These are phyloP conservation scores for Thinopyrum elongatum DNA, from an alignment of 176 grass and related monocot genomes.

Conservation along the genomic window DNA sequence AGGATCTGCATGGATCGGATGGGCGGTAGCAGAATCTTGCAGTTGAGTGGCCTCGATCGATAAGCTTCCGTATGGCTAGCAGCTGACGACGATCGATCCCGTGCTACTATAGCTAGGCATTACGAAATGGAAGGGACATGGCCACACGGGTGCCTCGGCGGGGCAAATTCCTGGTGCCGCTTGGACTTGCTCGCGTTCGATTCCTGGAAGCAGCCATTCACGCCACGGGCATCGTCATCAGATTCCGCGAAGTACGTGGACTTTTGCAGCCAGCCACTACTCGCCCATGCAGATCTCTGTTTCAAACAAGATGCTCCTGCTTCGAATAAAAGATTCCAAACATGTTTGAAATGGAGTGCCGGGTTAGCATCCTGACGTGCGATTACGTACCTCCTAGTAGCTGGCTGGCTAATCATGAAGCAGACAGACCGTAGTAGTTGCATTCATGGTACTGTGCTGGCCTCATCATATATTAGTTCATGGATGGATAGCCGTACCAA, in stretches of 20 bases:
- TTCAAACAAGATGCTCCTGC: not conserved
- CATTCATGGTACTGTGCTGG: not conserved
- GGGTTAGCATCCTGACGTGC: not conserved
- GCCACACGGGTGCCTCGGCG: not conserved
- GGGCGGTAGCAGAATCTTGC: not conserved
- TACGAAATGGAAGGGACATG: not conserved
- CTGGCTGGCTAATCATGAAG: not conserved
- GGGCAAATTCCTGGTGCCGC: not conserved
- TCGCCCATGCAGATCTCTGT: not conserved
- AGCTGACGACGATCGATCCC: not conserved
- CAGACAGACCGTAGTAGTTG: not conserved
- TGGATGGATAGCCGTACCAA: not conserved
- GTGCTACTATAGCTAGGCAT: not conserved
- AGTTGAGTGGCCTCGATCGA: not conserved
- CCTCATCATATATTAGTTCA: not conserved
- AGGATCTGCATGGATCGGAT: not conserved
- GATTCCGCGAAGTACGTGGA: conserved; percentile 10
- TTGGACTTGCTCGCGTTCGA: conserved; percentile 11
- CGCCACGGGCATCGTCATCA: not conserved
- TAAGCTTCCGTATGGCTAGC: not conserved
- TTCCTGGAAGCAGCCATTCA: conserved; percentile 11
- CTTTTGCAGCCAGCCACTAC: not conserved
- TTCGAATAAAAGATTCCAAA: not conserved
- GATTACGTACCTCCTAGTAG: not conserved
- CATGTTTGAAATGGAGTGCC: not conserved